Evolutionary conservation across 2,329 filamentous ascomycete genomes (phyloP), one percentile per base, ranked within the genome.

Genomic region (Alternaria ethzedia): DNA sequence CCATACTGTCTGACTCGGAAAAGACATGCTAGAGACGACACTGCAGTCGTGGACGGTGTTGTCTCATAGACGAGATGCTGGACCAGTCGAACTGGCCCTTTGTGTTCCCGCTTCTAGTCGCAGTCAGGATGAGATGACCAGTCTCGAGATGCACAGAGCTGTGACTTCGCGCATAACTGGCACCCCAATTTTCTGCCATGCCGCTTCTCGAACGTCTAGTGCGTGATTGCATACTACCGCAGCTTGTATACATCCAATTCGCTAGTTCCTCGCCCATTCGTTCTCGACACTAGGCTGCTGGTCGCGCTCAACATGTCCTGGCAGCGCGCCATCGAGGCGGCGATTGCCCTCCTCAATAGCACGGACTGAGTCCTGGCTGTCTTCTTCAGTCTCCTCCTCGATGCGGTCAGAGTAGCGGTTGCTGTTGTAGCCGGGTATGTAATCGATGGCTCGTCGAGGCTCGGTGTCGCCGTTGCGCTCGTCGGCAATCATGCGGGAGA

Each of bases 401-500:
- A 77, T 59, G 44, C 74, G 70, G 57, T 79, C 77, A 6, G 70
- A 69, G 59, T 79, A 79, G 9, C 61, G 66, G 23, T 67, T 69
- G 10, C 60, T 65, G 25, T 67, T 69, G 58, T 70, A 72, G 51
- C 70, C 68, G n/a, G 76, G 70, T n/a, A 73, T 49, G 21, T 76
- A 78, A 41, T 73, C 74, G 54, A 77, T 78, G 6, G 72, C 73
- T 41, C 70, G 65, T 56, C 67, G 71, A 15, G 69, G 56, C 17
- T 68, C 63, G 12, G 62, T 64, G 7, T 63, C 63, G 49, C 72
- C 72, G 23, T 74, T 63, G 54, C 74, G 65, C 44, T 76, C 75
- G 47, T 74, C 75, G 15, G 73, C 71, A 30, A 79, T 68, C 50
- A 78, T 63, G 59, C 72, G 71, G 26, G 75, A 78, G 28, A 79